Base-by-base conservation (phyloP, 2,329 filamentous ascomycete species). In the Aspergillus latus region DNA sequence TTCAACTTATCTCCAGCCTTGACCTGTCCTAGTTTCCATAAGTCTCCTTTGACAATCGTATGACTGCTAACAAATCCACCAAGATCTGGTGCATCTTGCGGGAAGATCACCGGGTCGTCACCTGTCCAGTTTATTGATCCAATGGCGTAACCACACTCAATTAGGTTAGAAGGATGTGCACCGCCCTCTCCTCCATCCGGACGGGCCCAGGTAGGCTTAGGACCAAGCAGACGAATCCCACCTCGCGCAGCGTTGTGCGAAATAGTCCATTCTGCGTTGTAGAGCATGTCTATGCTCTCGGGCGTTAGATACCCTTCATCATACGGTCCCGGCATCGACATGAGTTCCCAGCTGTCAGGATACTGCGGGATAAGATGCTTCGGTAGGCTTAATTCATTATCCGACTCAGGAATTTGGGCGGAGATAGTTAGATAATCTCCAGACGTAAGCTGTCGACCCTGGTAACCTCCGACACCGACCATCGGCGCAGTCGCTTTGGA, bases 11-110 rank as follows among this genome's bases (percentile, higher is more conserved):
- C 80, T 3, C 84, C 84, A 2, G 84, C 79, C 59, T 82, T 83
- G 29, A 87, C 69, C 64, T 87, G 84, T 0, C 84, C 84, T 9
- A 87, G 64, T 62, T 85, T 84, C 83, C 83, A 86, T 63, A 80
- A 77, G 49, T 86, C 83, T 1, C 78, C 83, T 56, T 78, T 79
- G 30, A 84, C 76, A 10, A 85, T 75, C 0, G 83, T 86, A 2
- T 80, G 78, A 10, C 76, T 79, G 32, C 78, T 82, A 0, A 84
- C 75, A 57, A 87, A 85, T 0, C 84, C 84, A 5, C 84, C 84
- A 56, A 86, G 79, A 60, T 85, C 83, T 0, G 84, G 84, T 49
- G 78, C 78, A 63, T 87, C 84, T 4, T 81, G 74, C 0, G 82
- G 78, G 48, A 87, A 84, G 16, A 87, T 80, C n/a, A 81, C 82